phyloP scores from a whole-genome alignment of 148 eudicot species.

The Chenopodium quinoa region DNA sequence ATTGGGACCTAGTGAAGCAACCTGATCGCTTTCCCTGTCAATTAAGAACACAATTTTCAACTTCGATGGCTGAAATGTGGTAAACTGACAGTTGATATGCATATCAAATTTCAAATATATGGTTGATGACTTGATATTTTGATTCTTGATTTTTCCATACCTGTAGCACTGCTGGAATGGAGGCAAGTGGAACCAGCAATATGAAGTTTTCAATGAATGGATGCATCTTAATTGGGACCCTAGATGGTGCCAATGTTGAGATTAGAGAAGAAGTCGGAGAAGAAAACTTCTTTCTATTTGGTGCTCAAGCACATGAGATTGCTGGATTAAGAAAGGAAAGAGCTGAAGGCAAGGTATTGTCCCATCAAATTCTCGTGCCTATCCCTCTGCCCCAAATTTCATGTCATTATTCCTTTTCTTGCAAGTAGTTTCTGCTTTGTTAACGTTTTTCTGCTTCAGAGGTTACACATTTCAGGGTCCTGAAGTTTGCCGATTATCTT shows the following conservation, averaged over 20 bases:
- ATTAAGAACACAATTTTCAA: not conserved
- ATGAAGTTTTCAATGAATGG: conserved; percentile 93
- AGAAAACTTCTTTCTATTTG: conserved; percentile 74
- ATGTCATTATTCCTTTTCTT: not conserved
- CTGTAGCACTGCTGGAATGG: conserved; percentile 82
- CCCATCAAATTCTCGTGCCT: not conserved
- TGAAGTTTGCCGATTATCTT: not conserved
- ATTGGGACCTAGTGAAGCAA: not conserved
- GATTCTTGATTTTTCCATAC: not conserved
- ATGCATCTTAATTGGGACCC: conserved; percentile 69
- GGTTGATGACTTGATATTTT: no score
- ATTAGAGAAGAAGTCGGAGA: conserved; percentile 79
- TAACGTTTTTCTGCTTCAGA: not conserved
- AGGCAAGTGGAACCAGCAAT: conserved; percentile 92
- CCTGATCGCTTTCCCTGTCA: not conserved
- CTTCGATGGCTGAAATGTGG: not conserved
- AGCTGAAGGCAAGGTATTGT: conserved; percentile 70
- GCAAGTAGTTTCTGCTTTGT: not conserved
- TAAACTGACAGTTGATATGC: not conserved
- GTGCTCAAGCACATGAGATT: conserved; percentile 74
- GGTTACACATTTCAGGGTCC: no score
- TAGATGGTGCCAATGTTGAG: conserved; percentile 88
- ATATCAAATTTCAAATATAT: not conserved
- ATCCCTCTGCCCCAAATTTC: not conserved
- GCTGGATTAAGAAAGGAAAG: conserved; percentile 62